Evolutionary conservation across 202 grass and related monocot genomes (phyloP), one percentile per base, ranked within the genome.

Genomic region (Carex sylvatica): DNA sequence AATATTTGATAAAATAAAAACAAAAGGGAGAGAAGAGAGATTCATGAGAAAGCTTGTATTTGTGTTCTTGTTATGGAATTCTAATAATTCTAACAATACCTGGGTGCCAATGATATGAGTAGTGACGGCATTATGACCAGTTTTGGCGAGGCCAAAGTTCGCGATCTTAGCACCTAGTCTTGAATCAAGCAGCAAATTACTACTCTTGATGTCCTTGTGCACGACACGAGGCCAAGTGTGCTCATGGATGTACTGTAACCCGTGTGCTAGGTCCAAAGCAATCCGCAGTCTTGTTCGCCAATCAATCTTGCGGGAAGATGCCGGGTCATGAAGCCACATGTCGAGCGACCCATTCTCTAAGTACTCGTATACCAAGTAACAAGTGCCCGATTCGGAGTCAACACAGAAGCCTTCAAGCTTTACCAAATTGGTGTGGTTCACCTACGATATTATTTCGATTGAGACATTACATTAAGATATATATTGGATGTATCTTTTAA

Each of bases 181-280:
- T 35, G 18, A 87, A 86, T 98, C 96, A 12, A 98, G 89, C 35
- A 98, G 83, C 67, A 98, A 86, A 85, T 98, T 98, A 88, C 92
- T 98, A 85, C 87, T 89, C 86, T 98, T 98, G 87, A 98, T 86
- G 91, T 98, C 95, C 86, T 98, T 98, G 89, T 98, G 95, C 80
- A 98, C 95, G 28, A 98, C 95, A 64, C 95, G 91, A 9, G 95
- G 95, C 92, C 92, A 95, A 22, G 95, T 98, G 89, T 98, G 95
- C 90, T 98, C 89, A 72, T 98, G 95, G 86, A 98, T 98, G 84
- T 98, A 98, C 77, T 98, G 95, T 13, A 98, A 82, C 35, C 95
- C 95, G 67, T 91, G 83, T 74, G 95, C 95, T 20, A 98, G 83
- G 91, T 98, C 95, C 31, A 95, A 86, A 19, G 95, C 95, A 82